Percentiles rank a stretch among this genome's conserved stretches.
phyloP scores from a whole-genome alignment of 139 green algal genomes.

The Microglena sp. region DNA sequence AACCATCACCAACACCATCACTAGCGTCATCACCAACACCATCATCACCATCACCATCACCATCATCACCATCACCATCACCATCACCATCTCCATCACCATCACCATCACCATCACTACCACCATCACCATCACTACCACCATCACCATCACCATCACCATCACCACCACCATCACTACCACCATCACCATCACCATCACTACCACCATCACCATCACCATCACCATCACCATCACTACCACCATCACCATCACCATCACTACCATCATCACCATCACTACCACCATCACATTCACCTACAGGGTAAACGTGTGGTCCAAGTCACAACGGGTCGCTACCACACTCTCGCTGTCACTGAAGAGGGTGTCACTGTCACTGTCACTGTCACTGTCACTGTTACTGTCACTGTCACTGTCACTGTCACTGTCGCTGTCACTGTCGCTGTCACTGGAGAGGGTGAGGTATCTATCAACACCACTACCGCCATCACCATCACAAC shows the following conservation, averaged over 20 bases:
- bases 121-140: neutral
- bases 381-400: no score
- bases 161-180: neutral
- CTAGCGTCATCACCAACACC: neutral
- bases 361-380: neutral
- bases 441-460: no score
- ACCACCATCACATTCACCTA: no score
- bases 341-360: no score
- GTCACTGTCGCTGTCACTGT: no score
- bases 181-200: neutral
- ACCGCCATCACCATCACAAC: no score
- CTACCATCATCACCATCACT: conserved; percentile 9
- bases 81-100: neutral
- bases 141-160: neutral
- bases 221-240: neutral
- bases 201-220: neutral
- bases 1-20: neutral
- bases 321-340: no score
- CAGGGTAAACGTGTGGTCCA: no score
- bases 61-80: neutral
- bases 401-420: no score
- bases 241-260: neutral
- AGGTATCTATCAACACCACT: no score
- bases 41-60: neutral
- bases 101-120: neutral